Conservation (phyloP, 73 alveolate genomes). For the Urostyla sp. region DNA sequence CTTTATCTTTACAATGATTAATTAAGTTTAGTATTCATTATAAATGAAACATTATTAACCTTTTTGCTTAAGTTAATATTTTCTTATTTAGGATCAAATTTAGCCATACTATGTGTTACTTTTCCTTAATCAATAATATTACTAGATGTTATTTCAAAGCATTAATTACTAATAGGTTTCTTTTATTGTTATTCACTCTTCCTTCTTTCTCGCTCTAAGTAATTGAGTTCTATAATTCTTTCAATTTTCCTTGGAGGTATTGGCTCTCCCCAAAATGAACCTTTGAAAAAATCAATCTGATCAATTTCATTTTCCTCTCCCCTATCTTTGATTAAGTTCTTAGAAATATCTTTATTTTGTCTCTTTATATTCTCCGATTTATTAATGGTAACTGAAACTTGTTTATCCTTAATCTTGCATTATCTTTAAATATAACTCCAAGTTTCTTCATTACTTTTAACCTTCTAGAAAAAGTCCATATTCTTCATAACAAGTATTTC, state of each 20-base stretch:
- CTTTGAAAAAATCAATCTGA: slow-evolving; percentile 39
- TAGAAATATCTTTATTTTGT: background rate
- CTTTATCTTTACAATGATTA: too few relatives aligned
- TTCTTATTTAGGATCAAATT: too few relatives aligned
- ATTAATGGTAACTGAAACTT: background rate
- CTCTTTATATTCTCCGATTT: background rate
- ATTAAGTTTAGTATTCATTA: too few relatives aligned
- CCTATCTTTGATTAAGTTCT: background rate
- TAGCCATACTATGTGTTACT: too few relatives aligned
- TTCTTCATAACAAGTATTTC: background rate
- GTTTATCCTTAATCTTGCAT: background rate
- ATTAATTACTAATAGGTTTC: too few relatives aligned
- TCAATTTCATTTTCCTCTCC: slow-evolving; percentile 3
- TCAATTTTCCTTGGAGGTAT: slow-evolving; percentile 38
- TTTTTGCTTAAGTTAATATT: too few relatives aligned
- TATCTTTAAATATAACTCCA: slow-evolving; percentile 19
- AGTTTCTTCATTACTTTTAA: slow-evolving; percentile 54
- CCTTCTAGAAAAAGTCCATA: slow-evolving; percentile 28
- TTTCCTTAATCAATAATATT: too few relatives aligned
- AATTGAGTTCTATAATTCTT: background rate
- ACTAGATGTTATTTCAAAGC: too few relatives aligned
- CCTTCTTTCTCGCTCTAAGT: background rate
- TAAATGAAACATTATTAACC: too few relatives aligned
- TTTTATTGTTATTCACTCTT: too few relatives aligned
- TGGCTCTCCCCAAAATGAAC: slow-evolving; percentile 46